Base-by-base conservation (phyloP, 2,329 filamentous ascomycete genomes). In the Colletotrichum simmondsii region DNA sequence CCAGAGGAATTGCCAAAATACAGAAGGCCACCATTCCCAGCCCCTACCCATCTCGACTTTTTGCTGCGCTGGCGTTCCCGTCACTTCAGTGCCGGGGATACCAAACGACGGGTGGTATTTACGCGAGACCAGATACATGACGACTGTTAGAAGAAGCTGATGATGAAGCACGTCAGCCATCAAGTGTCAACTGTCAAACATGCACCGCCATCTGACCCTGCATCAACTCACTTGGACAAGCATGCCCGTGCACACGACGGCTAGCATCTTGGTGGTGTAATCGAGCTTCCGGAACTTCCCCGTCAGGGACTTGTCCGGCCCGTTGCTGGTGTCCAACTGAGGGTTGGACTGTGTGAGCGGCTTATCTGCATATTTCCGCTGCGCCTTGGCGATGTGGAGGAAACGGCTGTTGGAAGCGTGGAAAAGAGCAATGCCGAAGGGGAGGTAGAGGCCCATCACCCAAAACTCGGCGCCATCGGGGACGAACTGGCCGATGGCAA, bases 11-110 rank as follows among this genome's bases (percentile, higher is more conserved):
- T 92, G 91, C 90, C 90, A 92, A 65, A 91, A 84, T 57, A 91
- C 87, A 0, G 89, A 91, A 0, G 90, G 90, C 83, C 90, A 88
- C 89, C 92, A 94, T 83, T 94, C 92, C 86, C 88, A 92, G 10
- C 92, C 92, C 22, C 83, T 81, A 63, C 81, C 80, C 75, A 86
- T 86, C 49, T 82, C 80, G 26, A 84, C 81, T 67, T 85, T 84
- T 59, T 85, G 81, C 54, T 90, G 86, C 74, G 86, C 86, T 16
- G 86, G 83, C 1, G 87, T 90, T 49, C 89, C 89, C 19, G 81
- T 80, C 67, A 92, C 88, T 75, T 92, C 92, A 35, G 90, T 91
- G 67, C 89, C 89, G 3, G 89, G 88, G 30, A 91, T 86, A 71
- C 90, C 88, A 59, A 90, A 92, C 5, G 86, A 87, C 14, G 82